Evolutionary conservation across 106 monocot genomes (phyloP).

Genomic region (Acorus gramineus): DNA sequence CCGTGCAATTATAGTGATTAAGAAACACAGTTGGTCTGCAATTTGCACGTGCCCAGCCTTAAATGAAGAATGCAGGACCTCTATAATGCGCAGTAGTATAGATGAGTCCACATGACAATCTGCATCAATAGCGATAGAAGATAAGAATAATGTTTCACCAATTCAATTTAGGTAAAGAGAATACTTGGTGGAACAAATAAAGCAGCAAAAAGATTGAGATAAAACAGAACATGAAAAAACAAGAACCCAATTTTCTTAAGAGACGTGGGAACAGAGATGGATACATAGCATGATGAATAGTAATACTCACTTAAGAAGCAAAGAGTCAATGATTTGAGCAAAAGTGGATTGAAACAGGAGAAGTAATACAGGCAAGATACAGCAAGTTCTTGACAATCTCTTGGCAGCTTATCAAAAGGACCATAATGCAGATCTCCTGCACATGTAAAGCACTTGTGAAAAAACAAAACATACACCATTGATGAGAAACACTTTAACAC

Average conservation of each 20-base stretch:
- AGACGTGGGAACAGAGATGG: no score
- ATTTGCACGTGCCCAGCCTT: slow-evolving; percentile 52
- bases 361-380: slow-evolving; percentile 64
- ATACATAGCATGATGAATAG: neutral
- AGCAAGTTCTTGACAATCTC: slow-evolving; percentile 72
- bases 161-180: no score
- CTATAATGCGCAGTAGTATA: slow-evolving; percentile 41
- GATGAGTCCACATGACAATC: slow-evolving; percentile 34
- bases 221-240: no score
- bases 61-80: slow-evolving; percentile 63
- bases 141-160: no score
- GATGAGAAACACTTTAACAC: neutral
- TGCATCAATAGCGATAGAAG: slow-evolving; percentile 14
- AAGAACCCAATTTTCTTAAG: no score
- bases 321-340: slow-evolving; percentile 41
- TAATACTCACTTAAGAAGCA: slow-evolving; percentile 69
- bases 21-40: slow-evolving; percentile 54
- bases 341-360: slow-evolving; percentile 38
- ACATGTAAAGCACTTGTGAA: neutral
- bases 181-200: no score
- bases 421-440: slow-evolving; percentile 41
- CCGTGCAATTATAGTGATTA: slow-evolving; percentile 52
- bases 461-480: neutral
- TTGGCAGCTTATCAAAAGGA: slow-evolving; percentile 56
- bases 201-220: no score